Base-by-base conservation (phyloP, 768 basidiomycete species). In the Pholiota conissans region DNA sequence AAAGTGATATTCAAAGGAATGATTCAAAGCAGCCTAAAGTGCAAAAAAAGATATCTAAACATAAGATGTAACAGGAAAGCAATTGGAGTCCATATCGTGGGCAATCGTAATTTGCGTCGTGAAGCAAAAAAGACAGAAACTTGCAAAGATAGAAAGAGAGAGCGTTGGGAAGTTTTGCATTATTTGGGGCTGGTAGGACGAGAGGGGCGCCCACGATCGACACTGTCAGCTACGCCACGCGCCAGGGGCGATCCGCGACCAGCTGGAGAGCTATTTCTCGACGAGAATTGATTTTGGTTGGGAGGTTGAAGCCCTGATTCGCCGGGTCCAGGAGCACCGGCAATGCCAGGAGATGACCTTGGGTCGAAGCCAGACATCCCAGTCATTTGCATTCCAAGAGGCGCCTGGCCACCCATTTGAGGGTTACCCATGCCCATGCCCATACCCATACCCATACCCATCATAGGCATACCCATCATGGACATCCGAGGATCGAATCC, bases 381-480 rank as follows among this genome's bases (percentile, higher is more conserved):
- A 14, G 86, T 87, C 80, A 82, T 84, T 65, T 86, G 84, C 81
- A 76, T 76, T 0, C 73, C 74, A 69, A 84, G 64, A 27, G 76
- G 76, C 69, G 75, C 67, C n/a, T 56, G 58, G 16, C 24, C 42
- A 3, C 52, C 57, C 55, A 63, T 60, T n/a, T 59, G 56, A 22
- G 61, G 57, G 11, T 55, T 58, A 10, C 74, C 71, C 74, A 66
- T 70, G 20, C 64, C 63, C 63, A 64, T 65, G n/a, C 64, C 63
- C 73, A 57, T 57, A 27, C 60, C 61, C 61, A 74, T 72, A 4
- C 71, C 71, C 78, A 80, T 79, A 1, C 72, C 79, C 84, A 89
- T 86, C 83, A 86, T 85, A 13, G 82, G 79, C 83, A 88, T 85
- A 18, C 83, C 79, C 84, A 86, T 89, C 87, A 90, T 90, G 59